Base-by-base conservation (phyloP, 1,139 yeast genomes). In the Starmera stellimalicola region DNA sequence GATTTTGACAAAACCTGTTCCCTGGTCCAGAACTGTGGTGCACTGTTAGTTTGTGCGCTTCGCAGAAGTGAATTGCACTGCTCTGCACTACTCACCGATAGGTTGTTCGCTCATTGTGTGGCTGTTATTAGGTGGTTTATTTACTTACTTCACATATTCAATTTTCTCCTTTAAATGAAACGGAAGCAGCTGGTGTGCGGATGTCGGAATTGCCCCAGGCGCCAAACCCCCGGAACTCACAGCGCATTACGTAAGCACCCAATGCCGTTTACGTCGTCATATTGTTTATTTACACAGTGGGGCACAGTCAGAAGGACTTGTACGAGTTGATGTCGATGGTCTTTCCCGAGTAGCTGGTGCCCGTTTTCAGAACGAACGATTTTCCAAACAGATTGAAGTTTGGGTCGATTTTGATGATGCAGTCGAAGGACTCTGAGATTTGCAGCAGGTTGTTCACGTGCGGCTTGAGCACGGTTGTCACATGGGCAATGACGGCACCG, bases 1-100 rank as follows among this genome's bases (percentile, higher is more conserved):
- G 50, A 91, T 85, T 59, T 81, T 81, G 30, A 81, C 91, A 55
- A 91, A 91, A 42, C 99, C 99, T 31, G 99, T 91, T 65, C 99
- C 99, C 66, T 93, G 98, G 63, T 91, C 99, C 50, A 93, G 87
- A 50, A 91, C 97, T 76, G 34, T 9, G 27, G 8, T n/a, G n/a
- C n/a, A n/a, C n/a, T n/a, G n/a, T n/a, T n/a, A n/a, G n/a, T n/a
- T n/a, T n/a, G n/a, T n/a, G n/a, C n/a, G n/a, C n/a, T n/a, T n/a
- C n/a, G 25, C n/a, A n/a, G n/a, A 22, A 22, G 25, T 22, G 25
- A 22, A 22, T 22, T 6, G 8, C 11, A 8, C 25, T 22, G 7
- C 11, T 22, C 12, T 14, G 25, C 6, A 22, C 4, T 5, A 8
- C 25, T 22, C 8, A 6, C 6, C 11, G 12, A 6, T 22, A 14